Base-by-base conservation (phyloP, 345 rosid species). In the Trapa bicornis region DNA sequence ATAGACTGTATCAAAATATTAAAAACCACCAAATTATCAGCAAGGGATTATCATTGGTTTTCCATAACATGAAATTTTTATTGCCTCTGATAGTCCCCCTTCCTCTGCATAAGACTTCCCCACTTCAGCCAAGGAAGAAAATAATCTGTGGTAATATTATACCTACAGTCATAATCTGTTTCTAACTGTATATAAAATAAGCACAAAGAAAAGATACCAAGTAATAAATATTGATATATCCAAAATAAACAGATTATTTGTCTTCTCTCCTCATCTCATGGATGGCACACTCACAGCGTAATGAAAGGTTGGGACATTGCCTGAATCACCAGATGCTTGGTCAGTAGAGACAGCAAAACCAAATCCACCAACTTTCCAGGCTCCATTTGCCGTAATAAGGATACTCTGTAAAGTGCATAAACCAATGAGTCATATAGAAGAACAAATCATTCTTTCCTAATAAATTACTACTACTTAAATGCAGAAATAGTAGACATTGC, bases 291-390 rank as follows among this genome's bases (percentile, higher is more conserved):
- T 80, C 78, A 94, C 99, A 76, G 95, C 76, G 80, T 86, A 94
- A 75, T 94, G 97, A 65, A 91, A 94, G 70, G 89, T 77, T 76
- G 80, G 88, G 65, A 74, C 82, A 74, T 74, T 78, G 70, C 88
- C 76, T 67, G 75, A 80, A 76, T 86, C 81, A 61, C 83, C 78
- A 39, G 75, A 75, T 64, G 76, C 78, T 72, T 90, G 93, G 67
- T 88, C 91, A 10, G 81, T 52, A 64, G 96, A 58, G 73, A 86
- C 76, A 66, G 97, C 86, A 85, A 94, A 89, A 22, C 97, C 87
- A 80, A 94, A 94, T 70, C 99, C 99, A 47, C 93, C 93, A 73
- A 94, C 95, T 80, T 94, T 94, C 99, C 99, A 94, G 50, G 99
- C 95, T 72, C 99, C 99, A 79, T 80, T 70, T 52, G 89, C 85